Evolutionary conservation across 495 filamentous ascomycete species (phyloP).

Genomic region (Copromyces sp.): DNA sequence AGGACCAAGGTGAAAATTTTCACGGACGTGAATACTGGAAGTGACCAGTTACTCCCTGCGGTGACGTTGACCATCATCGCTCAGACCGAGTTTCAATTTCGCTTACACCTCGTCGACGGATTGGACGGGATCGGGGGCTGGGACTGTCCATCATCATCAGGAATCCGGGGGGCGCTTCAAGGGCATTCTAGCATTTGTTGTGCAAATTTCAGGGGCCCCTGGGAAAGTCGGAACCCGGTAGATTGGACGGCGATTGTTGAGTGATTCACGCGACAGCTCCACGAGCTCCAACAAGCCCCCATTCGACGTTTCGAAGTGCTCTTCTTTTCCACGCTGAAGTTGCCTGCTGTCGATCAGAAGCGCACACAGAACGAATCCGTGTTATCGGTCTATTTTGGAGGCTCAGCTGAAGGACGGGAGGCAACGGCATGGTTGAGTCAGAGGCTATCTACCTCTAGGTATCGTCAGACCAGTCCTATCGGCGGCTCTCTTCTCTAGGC

Average conservation of each 20-base stretch:
- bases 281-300: background rate
- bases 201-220: constrained; percentile 13
- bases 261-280: constrained; percentile 9
- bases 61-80: constrained; percentile 5
- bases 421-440: background rate
- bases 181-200: constrained; percentile 3
- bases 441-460: background rate
- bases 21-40: constrained; percentile 18
- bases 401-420: background rate
- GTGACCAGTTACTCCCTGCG: constrained; percentile 10
- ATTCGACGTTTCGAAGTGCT: background rate
- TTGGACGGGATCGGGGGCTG: constrained; percentile 7
- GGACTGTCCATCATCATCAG: constrained; percentile 6
- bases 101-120: constrained; percentile 17
- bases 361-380: background rate
- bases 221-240: constrained; percentile 4
- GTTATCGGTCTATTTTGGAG: background rate
- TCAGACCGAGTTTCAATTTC: constrained; percentile 17
- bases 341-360: background rate
- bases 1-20: constrained; percentile 21
- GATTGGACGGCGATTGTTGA: constrained; percentile 12
- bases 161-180: constrained; percentile 15
- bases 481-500: background rate
- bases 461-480: background rate
- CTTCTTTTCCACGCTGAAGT: background rate